A percentile compares a stretch with the other conserved stretches of the same genome.
phyloP scores from a whole-genome alignment of 2,329 filamentous ascomycete genomes.

The Colletotrichum costaricense region DNA sequence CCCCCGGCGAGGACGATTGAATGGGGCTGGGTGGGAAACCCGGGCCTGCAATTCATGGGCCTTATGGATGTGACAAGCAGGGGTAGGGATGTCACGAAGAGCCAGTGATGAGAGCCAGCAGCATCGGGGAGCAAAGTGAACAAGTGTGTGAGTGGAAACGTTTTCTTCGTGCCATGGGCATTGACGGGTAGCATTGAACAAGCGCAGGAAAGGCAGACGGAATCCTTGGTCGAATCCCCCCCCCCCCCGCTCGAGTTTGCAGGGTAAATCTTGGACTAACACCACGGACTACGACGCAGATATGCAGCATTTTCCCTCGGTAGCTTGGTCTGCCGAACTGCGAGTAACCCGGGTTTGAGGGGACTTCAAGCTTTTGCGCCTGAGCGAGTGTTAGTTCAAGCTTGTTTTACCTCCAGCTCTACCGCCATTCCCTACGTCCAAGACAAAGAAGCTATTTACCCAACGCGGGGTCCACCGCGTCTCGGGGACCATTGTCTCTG shows the following conservation, averaged over 20 bases:
- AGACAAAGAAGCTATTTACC: not conserved
- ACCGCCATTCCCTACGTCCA: not conserved
- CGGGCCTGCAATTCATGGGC: slow-evolving; percentile 23
- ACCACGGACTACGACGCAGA: not conserved
- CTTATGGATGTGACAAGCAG: slow-evolving; percentile 16
- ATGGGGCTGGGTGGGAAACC: slow-evolving; percentile 19
- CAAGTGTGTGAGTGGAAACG: slow-evolving; percentile 21
- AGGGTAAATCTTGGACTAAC: slow-evolving; percentile 26
- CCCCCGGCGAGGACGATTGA: slow-evolving; percentile 2
- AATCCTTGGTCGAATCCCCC: slow-evolving; percentile 20
- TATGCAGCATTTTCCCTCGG: not conserved
- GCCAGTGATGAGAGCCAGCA: slow-evolving; percentile 1
- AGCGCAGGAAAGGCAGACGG: not conserved
- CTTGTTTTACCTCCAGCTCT: slow-evolving; percentile 8
- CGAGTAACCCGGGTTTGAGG: not conserved
- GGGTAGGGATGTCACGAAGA: slow-evolving; percentile 16
- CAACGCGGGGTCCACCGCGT: not conserved
- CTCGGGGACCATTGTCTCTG: not conserved
- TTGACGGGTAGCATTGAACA: not conserved
- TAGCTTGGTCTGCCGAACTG: not conserved
- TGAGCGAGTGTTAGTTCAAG: not conserved
- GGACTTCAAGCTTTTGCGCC: not conserved
- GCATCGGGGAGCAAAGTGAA: not conserved
- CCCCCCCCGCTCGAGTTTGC: not conserved
- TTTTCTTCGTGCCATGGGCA: not conserved